Evolutionary conservation across 805 yeast species (phyloP), one percentile per base, ranked within the genome.

Genomic region (Nakazawaea wickerhamii): DNA sequence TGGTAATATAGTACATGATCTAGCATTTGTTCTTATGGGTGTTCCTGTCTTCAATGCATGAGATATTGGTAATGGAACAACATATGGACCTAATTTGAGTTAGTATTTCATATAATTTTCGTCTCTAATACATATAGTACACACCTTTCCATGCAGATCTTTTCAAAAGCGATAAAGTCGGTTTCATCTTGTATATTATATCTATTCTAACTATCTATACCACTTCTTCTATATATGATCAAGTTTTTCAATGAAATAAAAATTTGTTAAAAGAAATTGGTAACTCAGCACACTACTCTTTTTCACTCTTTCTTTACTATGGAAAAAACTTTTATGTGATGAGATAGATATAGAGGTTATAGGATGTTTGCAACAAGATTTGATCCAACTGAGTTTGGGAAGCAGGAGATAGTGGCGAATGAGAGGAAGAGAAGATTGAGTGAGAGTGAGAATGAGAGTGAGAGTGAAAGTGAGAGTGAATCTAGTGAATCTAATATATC

Each of bases 1-100:
- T 17, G 99, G 99, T 38, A 93, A 68, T 42, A 93, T 86, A 15
- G 98, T 93, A 58, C 98, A 93, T 27, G 91, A 70, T 60, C 99
- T 77, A 33, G 97, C 96, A 54, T 89, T 87, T n/a, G 99, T 93
- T 66, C 96, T 75, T 48, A 93, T 86, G 3, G 98, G 95, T 2
- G 86, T 75, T 15, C 85, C 85, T 41, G 81, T 81, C 50, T 79
- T 77, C 47, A 81, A 66, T 25, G 98, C 97, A 51, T 87, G 82
- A 30, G 83, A 82, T 32, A 93, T 74, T n/a, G 98, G 98, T 27
- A 93, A 73, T 4, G 98, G 96, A 18, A 91, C 98, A 48, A 93
- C 83, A 55, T 82, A 84, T 3, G 99, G 99, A 26, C 97, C 88
- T 67, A 40, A 19, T 30, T 17, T 38, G 11, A 10, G 43, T 33